Percentiles rank a stretch among this genome's conserved stretches.
phyloP scores from a whole-genome alignment of 139 green algal species.

The Raphidocelis subcapitata region DNA sequence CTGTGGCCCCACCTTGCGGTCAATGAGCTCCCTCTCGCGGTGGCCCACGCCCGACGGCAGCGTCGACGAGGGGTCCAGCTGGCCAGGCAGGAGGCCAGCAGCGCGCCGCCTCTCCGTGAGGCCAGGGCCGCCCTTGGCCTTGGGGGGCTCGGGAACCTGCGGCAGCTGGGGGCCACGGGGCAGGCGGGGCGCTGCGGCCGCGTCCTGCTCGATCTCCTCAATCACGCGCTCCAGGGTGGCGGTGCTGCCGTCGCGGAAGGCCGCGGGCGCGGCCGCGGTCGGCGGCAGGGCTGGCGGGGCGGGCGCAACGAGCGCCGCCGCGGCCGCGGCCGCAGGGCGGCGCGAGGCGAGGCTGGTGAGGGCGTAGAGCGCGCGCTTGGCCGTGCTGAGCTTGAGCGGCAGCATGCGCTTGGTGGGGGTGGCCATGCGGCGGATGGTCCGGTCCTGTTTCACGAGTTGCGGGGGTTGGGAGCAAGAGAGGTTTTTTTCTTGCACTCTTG shows the following conservation, averaged over 20 bases:
- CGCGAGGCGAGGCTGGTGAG: no score
- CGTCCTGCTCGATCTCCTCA: conserved; percentile 21
- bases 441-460: conserved; percentile 11
- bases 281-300: no score
- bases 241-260: neutral
- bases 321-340: neutral
- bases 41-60: conserved; percentile 14
- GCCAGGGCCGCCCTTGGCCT: conserved; percentile 1
- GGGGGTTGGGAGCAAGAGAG: neutral
- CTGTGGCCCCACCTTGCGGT: conserved; percentile 31
- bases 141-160: neutral
- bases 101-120: neutral
- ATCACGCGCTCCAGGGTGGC: conserved; percentile 6
- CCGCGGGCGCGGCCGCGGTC: no score
- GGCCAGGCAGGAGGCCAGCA: conserved; percentile 32
- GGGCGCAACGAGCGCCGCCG: neutral
- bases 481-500: neutral
- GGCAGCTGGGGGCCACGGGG: neutral
- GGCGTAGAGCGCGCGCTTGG: conserved; percentile 26
- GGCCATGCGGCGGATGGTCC: conserved; percentile 26
- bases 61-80: conserved; percentile 30
- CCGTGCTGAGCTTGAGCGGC: conserved; percentile 37
- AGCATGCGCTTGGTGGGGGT: conserved; percentile 65
- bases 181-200: neutral
- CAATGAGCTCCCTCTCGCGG: conserved; percentile 62